Percentiles rank a stretch among this genome's conserved stretches.
These are phyloP conservation scores for Phytophthora nicotianae DNA, from an alignment of 352 stramenopile species.

Conservation along the genomic window DNA sequence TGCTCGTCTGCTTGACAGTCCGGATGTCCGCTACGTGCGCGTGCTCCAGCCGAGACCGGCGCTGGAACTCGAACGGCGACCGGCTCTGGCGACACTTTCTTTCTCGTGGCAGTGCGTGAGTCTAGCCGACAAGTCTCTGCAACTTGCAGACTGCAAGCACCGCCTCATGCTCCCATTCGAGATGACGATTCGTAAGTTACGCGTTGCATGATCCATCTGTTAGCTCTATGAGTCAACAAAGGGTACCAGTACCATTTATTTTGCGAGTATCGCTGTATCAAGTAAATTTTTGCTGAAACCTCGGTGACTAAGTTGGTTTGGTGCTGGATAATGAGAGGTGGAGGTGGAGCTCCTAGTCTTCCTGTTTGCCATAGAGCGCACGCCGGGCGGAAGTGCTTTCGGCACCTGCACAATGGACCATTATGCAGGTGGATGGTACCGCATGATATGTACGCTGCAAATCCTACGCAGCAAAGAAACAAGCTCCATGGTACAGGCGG, in stretches of 20 bases:
- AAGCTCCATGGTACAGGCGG: neutral
- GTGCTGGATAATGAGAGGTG: neutral
- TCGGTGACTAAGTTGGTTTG: neutral
- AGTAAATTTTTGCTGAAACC: neutral
- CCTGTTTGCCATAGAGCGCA: neutral
- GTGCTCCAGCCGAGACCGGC: conserved; percentile 4
- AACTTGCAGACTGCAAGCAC: neutral
- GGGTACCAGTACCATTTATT: neutral
- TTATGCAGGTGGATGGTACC: too few species aligned
- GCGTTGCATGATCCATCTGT: conserved; percentile 11
- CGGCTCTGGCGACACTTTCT: conserved; percentile 16
- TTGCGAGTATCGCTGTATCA: neutral
- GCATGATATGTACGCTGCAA: neutral
- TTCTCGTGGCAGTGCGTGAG: conserved; percentile 13
- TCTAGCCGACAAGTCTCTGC: conserved; percentile 16
- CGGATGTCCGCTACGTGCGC: conserved; percentile 23
- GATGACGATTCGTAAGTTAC: conserved; percentile 13
- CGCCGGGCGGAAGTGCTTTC: neutral
- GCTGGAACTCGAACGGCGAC: neutral
- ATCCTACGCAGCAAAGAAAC: conserved; percentile 1
- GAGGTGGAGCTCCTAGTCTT: neutral
- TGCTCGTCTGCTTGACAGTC: conserved; percentile 20
- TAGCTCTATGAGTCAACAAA: conserved; percentile 28
- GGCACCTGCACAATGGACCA: neutral
- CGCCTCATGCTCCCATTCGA: conserved; percentile 12